Percentiles rank a stretch among this genome's conserved stretches.
Conservation (phyloP, 805 yeast species). For the Komagataella mondaviorum region DNA sequence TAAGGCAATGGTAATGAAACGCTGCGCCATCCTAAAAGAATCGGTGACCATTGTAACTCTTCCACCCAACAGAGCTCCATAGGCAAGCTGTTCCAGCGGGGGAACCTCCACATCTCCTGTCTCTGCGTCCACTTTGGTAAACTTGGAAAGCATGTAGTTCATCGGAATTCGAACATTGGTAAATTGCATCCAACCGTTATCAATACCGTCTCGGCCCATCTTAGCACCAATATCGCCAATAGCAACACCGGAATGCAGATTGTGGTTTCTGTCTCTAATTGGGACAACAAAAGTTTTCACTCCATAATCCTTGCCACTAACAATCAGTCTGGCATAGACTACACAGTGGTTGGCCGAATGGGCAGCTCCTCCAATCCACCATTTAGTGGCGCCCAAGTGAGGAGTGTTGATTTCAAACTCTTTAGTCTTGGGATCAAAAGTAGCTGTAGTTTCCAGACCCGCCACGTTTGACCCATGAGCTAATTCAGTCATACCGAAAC, state of each 20-base stretch:
- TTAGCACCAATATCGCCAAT: constrained; percentile 90
- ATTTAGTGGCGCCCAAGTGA: constrained; percentile 83
- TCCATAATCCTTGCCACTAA: constrained; percentile 78
- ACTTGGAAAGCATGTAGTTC: constrained; percentile 70
- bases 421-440: constrained; percentile 50
- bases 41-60: constrained; percentile 85
- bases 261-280: constrained; percentile 61
- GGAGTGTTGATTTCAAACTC: constrained; percentile 76
- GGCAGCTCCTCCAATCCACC: constrained; percentile 99
- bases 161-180: constrained; percentile 74
- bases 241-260: constrained; percentile 64
- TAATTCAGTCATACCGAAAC: constrained; percentile 88
- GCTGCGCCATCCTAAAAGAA: constrained; percentile 67
- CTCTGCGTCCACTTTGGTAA: constrained; percentile 45
- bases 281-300: constrained; percentile 91
- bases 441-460: constrained; percentile 85
- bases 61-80: constrained; percentile 79
- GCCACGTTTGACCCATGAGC: constrained; percentile 95
- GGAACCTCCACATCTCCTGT: constrained; percentile 65
- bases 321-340: constrained; percentile 75
- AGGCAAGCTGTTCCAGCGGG: constrained; percentile 79
- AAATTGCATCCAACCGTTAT: constrained; percentile 95
- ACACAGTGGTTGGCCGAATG: constrained; percentile 82
- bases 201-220: constrained; percentile 94
- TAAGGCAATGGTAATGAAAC: constrained; percentile 72